A percentile compares a stretch with the other conserved stretches of the same genome.
These are phyloP conservation scores for Lentithecium fluviatile DNA, from an alignment of 495 filamentous ascomycete genomes.

Conservation along the genomic window DNA sequence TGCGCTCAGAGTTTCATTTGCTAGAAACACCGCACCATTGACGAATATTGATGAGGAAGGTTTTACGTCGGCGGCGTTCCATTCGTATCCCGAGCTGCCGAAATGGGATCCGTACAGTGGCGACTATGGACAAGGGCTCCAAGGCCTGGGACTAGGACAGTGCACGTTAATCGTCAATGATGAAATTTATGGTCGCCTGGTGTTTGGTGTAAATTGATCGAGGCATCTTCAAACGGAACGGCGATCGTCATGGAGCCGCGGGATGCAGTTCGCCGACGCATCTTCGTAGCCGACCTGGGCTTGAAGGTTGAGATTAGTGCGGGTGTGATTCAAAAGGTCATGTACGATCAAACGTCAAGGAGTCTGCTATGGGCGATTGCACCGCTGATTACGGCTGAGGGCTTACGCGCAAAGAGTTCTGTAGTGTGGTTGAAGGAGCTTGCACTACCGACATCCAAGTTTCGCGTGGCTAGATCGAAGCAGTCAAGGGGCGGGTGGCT, in stretches of 20 bases:
- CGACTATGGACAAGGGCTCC: constrained; percentile 54
- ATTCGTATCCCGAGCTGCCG: constrained; percentile 53
- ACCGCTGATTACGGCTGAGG: not conserved
- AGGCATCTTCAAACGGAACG: not conserved
- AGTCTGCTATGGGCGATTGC: not conserved
- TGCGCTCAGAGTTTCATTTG: constrained; percentile 45
- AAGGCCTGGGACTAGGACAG: constrained; percentile 49
- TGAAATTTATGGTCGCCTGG: constrained; percentile 43
- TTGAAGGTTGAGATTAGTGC: constrained; percentile 47
- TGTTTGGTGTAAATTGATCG: constrained; percentile 49
- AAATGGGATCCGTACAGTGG: constrained; percentile 54
- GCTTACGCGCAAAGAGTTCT: not conserved
- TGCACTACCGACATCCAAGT: too few relatives aligned
- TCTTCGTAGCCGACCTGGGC: constrained; percentile 43
- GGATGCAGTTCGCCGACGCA: constrained; percentile 46
- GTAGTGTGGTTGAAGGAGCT: not conserved
- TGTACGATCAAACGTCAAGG: not conserved
- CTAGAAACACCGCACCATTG: constrained; percentile 49
- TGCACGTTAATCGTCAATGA: constrained; percentile 49
- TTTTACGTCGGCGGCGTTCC: constrained; percentile 52
- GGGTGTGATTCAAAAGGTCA: constrained; percentile 41
- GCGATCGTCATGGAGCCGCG: constrained; percentile 41
- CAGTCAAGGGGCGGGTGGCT: too few relatives aligned
- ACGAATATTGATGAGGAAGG: constrained; percentile 53
- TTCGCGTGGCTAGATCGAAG: too few relatives aligned